These are phyloP conservation scores for Shiraia bambusicola DNA, from an alignment of 2,329 filamentous ascomycete genomes.

Conservation along the genomic window DNA sequence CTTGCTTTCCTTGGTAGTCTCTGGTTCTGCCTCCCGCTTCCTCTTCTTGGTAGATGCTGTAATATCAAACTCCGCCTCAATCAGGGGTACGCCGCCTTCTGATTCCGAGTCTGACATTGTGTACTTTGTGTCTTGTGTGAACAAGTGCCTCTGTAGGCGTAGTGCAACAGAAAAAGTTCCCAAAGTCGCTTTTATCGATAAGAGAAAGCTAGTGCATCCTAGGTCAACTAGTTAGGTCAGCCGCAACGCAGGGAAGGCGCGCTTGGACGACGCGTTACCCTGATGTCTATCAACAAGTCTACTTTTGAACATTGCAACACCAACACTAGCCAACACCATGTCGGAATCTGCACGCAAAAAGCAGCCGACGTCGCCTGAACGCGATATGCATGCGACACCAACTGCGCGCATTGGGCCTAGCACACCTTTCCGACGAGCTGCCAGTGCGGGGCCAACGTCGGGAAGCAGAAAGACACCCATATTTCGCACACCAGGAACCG, in stretches of 20 bases:
- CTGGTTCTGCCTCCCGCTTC: slow-evolving; percentile 42
- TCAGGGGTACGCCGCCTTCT: slow-evolving; percentile 47
- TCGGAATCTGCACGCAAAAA: slow-evolving; percentile 42
- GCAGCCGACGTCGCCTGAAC: slow-evolving; percentile 36
- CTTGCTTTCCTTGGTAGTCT: slow-evolving; percentile 37
- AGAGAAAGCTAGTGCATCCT: slow-evolving; percentile 6
- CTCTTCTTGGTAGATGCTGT: slow-evolving; percentile 43
- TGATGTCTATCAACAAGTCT: slow-evolving; percentile 23
- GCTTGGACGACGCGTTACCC: slow-evolving; percentile 23
- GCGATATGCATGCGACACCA: slow-evolving; percentile 29
- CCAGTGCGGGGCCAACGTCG: slow-evolving; percentile 38
- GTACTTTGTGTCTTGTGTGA: slow-evolving; percentile 25
- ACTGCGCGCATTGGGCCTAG: slow-evolving; percentile 24
- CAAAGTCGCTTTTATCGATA: slow-evolving; percentile 39
- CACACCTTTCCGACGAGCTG: slow-evolving; percentile 41
- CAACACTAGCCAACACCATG: slow-evolving; percentile 25
- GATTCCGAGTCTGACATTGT: slow-evolving; percentile 50
- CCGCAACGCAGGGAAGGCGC: slow-evolving; percentile 13
- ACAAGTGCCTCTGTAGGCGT: slow-evolving; percentile 12
- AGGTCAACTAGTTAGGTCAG: slow-evolving; percentile 8
- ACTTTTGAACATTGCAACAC: slow-evolving; percentile 8
- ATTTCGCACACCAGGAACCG: slow-evolving; percentile 39
- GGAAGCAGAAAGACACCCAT: slow-evolving; percentile 35
- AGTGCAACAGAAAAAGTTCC: slow-evolving; percentile 25
- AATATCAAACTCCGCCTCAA: slow-evolving; percentile 45